Percentiles rank a stretch among this genome's conserved stretches.
These are phyloP conservation scores for Quercus mongolica DNA, from an alignment of 306 rosid species.

Conservation along the genomic window DNA sequence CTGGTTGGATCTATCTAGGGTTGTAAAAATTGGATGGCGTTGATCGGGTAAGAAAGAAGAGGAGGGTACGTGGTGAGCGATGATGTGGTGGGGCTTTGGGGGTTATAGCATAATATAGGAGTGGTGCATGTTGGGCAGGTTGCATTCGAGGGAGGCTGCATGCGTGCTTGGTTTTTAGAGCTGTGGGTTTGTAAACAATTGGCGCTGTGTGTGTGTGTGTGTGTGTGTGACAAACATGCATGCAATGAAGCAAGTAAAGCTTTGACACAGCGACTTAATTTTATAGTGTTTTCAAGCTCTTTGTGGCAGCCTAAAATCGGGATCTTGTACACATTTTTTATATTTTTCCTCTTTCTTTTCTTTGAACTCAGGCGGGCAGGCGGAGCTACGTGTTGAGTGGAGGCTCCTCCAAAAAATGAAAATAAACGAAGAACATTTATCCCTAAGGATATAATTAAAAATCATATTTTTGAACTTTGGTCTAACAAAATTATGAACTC, in stretches of 20 bases:
- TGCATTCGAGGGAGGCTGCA: conserved; percentile 9
- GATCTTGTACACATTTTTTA: neutral
- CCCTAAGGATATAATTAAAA: no score
- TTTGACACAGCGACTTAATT: neutral
- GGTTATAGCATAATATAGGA: no score
- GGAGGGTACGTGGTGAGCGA: no score
- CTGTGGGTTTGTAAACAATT: neutral
- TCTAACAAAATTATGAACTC: no score
- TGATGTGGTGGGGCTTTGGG: no score
- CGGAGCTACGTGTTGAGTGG: no score
- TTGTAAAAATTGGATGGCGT: no score
- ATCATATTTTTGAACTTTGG: no score
- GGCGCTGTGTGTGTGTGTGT: neutral
- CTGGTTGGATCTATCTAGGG: no score
- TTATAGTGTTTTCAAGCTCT: neutral
- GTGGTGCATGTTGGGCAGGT: neutral
- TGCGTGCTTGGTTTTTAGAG: conserved; percentile 14
- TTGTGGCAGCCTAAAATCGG: neutral
- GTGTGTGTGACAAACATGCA: neutral
- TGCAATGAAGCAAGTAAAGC: neutral
- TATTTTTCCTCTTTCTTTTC: neutral
- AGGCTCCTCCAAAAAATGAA: no score
- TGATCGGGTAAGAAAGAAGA: neutral
- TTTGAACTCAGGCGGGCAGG: neutral
- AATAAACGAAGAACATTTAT: no score